These are phyloP conservation scores for Alternaria sp. DNA, from an alignment of 2,329 filamentous ascomycete genomes.

Conservation along the genomic window DNA sequence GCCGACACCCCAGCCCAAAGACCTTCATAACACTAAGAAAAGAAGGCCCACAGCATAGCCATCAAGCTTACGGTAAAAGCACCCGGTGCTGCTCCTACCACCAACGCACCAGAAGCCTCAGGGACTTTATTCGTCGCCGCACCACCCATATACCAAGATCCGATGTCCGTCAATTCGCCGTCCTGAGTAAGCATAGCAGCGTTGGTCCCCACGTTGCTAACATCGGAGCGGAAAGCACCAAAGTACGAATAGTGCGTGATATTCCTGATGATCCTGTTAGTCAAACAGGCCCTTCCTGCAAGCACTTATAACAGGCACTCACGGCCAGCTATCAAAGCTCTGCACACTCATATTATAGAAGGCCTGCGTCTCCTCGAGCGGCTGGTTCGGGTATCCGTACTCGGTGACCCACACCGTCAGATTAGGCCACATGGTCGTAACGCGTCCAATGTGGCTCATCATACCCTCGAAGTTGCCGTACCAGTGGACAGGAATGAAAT, in stretches of 20 bases:
- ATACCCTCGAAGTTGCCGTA: slow-evolving; percentile 73
- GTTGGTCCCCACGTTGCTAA: slow-evolving; percentile 78
- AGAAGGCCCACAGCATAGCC: not conserved
- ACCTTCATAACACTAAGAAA: not conserved
- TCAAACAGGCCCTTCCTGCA: not conserved
- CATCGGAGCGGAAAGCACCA: slow-evolving; percentile 73
- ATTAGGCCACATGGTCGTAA: slow-evolving; percentile 60
- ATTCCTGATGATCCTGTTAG: slow-evolving; percentile 49
- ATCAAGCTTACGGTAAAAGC: not conserved
- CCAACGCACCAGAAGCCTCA: slow-evolving; percentile 3
- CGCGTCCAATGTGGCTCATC: slow-evolving; percentile 70
- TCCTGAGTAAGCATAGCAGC: slow-evolving; percentile 72
- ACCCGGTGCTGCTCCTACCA: not conserved
- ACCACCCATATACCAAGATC: slow-evolving; percentile 76
- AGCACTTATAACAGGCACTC: slow-evolving; percentile 33
- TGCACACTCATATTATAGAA: slow-evolving; percentile 73
- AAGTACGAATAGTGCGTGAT: slow-evolving; percentile 78
- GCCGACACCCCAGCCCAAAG: not conserved
- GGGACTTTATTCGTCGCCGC: slow-evolving; percentile 17
- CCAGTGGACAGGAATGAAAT: slow-evolving; percentile 63
- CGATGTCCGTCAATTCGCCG: slow-evolving; percentile 77
- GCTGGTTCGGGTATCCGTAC: slow-evolving; percentile 68
- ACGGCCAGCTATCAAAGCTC: slow-evolving; percentile 71
- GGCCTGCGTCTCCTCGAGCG: slow-evolving; percentile 64
- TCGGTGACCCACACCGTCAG: slow-evolving; percentile 79